These are phyloP conservation scores for Cystofilobasidium bisporidii DNA, from an alignment of 768 basidiomycete species.

Conservation along the genomic window DNA sequence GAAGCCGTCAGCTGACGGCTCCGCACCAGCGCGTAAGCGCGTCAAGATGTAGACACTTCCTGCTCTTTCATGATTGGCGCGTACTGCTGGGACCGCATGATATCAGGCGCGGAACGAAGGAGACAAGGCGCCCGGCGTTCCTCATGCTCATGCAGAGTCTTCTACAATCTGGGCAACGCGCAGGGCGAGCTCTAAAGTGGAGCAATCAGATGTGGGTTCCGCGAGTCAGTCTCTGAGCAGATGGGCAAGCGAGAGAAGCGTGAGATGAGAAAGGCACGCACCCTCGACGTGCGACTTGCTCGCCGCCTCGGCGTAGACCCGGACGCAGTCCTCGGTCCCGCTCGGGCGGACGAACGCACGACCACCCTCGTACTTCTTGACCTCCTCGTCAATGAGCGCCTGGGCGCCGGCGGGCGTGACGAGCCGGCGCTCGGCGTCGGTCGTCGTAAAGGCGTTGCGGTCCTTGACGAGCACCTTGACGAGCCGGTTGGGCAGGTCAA, in stretches of 20 bases:
- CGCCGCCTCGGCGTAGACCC: slow-evolving; percentile 90
- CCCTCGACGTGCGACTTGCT: slow-evolving; percentile 68
- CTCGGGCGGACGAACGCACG: slow-evolving; percentile 91
- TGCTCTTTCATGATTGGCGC: too few relatives aligned
- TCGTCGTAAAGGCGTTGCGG: slow-evolving; percentile 72
- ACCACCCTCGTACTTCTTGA: slow-evolving; percentile 67
- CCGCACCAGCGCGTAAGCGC: slow-evolving; percentile 14
- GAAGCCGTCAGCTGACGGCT: not conserved
- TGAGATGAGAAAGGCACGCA: slow-evolving; percentile 41
- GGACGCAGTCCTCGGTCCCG: slow-evolving; percentile 95
- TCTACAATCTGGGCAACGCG: slow-evolving; percentile 23
- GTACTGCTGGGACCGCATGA: too few relatives aligned
- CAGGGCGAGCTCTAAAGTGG: slow-evolving; percentile 9
- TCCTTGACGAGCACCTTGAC: slow-evolving; percentile 85
- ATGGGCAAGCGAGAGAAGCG: too few relatives aligned
- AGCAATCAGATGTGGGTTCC: not conserved
- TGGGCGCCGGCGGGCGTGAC: slow-evolving; percentile 72
- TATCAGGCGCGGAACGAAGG: not conserved
- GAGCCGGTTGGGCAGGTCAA: slow-evolving; percentile 85
- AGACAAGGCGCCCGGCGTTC: too few relatives aligned
- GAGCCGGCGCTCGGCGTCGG: slow-evolving; percentile 84
- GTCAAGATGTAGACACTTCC: slow-evolving; percentile 27
- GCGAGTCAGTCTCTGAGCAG: not conserved
- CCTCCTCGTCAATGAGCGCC: slow-evolving; percentile 66
- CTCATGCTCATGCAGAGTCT: not conserved